A percentile compares a stretch with the other conserved stretches of the same genome.
Evolutionary conservation across 106 monocot species (phyloP).

Genomic region (Triglochin maritima): DNA sequence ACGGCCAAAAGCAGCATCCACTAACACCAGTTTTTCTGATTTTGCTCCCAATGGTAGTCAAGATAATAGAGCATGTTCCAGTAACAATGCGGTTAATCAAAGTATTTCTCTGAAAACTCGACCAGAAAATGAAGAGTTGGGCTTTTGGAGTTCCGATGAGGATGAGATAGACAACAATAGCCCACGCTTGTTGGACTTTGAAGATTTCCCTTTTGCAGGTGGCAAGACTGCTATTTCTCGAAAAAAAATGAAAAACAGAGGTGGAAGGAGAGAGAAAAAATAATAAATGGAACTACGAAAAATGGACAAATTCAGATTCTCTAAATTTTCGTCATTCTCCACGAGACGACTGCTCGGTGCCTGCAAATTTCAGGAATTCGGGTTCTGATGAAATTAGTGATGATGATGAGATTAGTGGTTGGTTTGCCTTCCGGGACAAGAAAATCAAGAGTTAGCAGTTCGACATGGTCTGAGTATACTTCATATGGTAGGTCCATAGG

Average conservation of each 20-base stretch:
- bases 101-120: neutral
- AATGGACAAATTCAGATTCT: neutral
- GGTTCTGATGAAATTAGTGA: neutral
- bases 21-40: conserved; percentile 7
- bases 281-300: neutral
- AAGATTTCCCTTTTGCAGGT: conserved; percentile 6
- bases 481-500: too few species aligned
- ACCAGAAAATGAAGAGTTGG: neutral
- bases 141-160: conserved; percentile 6
- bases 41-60: neutral
- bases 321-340: neutral
- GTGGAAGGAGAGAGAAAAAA: neutral
- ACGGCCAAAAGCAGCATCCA: conserved; percentile 42
- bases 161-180: neutral
- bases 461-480: neutral
- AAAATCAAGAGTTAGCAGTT: neutral
- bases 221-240: conserved; percentile 3
- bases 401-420: conserved; percentile 5
- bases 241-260: neutral
- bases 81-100: neutral
- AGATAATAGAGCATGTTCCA: neutral
- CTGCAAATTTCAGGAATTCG: neutral
- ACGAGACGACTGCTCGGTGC: neutral
- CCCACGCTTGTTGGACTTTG: neutral
- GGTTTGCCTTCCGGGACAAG: neutral